A percentile compares a stretch with the other conserved stretches of the same genome.
Evolutionary conservation across 768 basidiomycete genomes (phyloP).

Genomic region (Boletus rubroflammeus): DNA sequence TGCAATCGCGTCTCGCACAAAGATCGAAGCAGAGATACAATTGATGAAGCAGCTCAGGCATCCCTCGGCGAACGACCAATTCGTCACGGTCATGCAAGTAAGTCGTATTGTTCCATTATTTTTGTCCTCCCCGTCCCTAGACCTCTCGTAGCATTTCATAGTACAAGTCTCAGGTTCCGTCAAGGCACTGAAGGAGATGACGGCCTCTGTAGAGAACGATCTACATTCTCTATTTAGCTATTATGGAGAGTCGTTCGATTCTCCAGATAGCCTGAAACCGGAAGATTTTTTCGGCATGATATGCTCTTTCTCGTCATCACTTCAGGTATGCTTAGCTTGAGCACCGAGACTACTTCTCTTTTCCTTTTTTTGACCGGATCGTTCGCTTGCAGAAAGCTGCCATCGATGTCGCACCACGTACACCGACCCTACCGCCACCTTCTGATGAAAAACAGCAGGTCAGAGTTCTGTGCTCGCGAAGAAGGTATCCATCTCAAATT

Average conservation of each 20-base stretch:
- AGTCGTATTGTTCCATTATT: not conserved
- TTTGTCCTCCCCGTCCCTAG: not conserved
- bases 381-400: constrained; percentile 56
- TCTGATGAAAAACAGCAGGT: constrained; percentile 8
- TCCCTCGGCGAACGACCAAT: constrained; percentile 50
- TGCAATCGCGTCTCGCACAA: constrained; percentile 52
- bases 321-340: constrained; percentile 48
- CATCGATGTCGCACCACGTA: constrained; percentile 43
- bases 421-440: not conserved
- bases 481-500: not conserved
- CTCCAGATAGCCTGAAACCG: constrained; percentile 61
- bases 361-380: not conserved
- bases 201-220: constrained; percentile 52
- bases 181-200: constrained; percentile 63
- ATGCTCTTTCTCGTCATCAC: constrained; percentile 66
- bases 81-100: constrained; percentile 70
- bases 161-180: constrained; percentile 47
- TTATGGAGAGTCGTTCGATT: constrained; percentile 73
- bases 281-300: constrained; percentile 82
- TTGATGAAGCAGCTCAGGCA: constrained; percentile 34
- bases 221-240: constrained; percentile 59
- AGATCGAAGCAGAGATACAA: constrained; percentile 55
- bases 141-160: constrained; percentile 25
- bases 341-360: too few species aligned
- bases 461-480: not conserved